Base-by-base conservation (phyloP, 1,284 basidiomycete species). In the Puccinia triticina region DNA sequence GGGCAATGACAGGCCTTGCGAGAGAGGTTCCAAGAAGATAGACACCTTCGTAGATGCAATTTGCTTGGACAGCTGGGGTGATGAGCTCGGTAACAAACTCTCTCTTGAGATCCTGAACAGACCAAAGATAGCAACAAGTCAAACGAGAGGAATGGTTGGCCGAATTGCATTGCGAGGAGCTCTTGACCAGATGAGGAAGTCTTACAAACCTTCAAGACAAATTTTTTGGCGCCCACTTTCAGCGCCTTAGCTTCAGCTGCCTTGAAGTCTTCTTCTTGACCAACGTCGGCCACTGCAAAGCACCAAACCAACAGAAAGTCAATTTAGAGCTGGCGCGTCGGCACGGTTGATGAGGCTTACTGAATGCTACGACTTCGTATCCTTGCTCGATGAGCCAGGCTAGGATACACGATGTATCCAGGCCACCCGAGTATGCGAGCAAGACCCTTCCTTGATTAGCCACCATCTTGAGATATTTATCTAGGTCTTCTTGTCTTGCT, bases 21-120 rank as follows among this genome's bases (percentile, higher is more conserved):
- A 99, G 92, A 43, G 96, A 98, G 53, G 97, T 99, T 71, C 96
- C 97, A 83, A 99, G 92, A 64, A 99, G 93, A 89, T 99, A 99
- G 82, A 99, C 94, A 86, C 94, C 95, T 93, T 99, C 96, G 89
- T 99, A 99, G 89, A 99, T 98, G 88, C 94, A 94, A 88, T 99
- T 99, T 84, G 94, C 94, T 89, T 99, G 96, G 37, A 99, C 92
- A 77, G 96, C 96, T 71, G 96, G 87, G 89, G 96, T 98, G 88
- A 99, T 98, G 86, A 99, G 91, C 88, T 98, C 93, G 82, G 93
- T 94, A 82, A 99, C 91, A 86, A 99, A 99, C 88, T 99, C 96
- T 84, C 93, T 91, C 88, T 92, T 95, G 86, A 98, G 90, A 88
- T 99, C 96, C 93, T 96, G 84, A 55, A 53, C 16, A 46, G 46